Evolutionary conservation across 2,329 filamentous ascomycete genomes (phyloP).

Genomic region (Podosphaera fusca): DNA sequence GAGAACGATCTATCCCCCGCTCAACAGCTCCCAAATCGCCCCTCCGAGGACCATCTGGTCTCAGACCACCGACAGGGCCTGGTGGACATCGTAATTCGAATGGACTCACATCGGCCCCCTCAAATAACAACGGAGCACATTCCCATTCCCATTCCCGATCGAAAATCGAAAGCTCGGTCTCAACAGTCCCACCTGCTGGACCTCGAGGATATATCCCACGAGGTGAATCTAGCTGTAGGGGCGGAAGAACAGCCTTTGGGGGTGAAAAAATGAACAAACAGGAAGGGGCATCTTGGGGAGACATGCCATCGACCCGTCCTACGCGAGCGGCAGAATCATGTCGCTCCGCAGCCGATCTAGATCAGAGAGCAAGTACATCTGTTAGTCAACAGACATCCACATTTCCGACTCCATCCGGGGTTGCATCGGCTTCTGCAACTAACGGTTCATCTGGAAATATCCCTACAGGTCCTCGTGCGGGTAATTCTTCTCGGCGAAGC

Average conservation of each 20-base stretch:
- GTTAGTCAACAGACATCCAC: conserved; percentile 9
- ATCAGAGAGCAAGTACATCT: conserved; percentile 5
- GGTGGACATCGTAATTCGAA: conserved; percentile 14
- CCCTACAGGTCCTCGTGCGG: conserved; percentile 14
- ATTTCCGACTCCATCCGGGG: conserved; percentile 10
- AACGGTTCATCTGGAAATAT: conserved; percentile 13
- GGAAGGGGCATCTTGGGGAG: conserved; percentile 13
- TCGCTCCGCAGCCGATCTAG: neutral
- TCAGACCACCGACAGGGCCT: conserved; percentile 15
- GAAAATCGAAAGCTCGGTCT: conserved; percentile 6
- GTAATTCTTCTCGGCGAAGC: conserved; percentile 9
- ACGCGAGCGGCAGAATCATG: neutral
- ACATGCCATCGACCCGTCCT: conserved; percentile 8
- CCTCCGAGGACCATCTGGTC: conserved; percentile 14
- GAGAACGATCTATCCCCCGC: conserved; percentile 14
- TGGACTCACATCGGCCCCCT: conserved; percentile 12
- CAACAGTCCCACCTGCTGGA: conserved; percentile 13
- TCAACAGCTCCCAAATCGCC: conserved; percentile 13
- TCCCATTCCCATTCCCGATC: neutral
- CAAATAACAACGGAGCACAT: conserved; percentile 2
- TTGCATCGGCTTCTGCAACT: conserved; percentile 9
- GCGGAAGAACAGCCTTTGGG: conserved; percentile 13
- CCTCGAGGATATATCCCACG: conserved; percentile 15
- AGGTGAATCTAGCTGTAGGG: conserved; percentile 11
- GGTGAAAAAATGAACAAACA: conserved; percentile 11